These are phyloP conservation scores for Scutellaria galericulata DNA, from an alignment of 257 asterid species.

Conservation along the genomic window DNA sequence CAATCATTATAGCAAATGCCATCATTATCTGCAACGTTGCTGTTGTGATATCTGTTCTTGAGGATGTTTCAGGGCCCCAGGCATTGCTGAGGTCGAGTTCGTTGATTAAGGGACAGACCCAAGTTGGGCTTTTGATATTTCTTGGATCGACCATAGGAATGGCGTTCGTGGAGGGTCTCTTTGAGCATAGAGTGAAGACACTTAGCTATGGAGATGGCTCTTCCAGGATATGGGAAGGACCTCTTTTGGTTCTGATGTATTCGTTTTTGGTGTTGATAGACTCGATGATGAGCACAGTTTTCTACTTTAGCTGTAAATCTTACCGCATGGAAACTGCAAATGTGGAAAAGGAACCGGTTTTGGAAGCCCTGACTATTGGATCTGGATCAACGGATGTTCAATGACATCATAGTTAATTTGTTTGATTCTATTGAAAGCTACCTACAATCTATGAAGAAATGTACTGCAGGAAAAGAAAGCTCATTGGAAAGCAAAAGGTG, in stretches of 20 bases:
- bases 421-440: not conserved
- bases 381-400: constrained; percentile 47
- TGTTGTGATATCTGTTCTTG: constrained; percentile 82
- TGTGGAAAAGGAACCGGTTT: constrained; percentile 58
- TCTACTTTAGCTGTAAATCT: constrained; percentile 95
- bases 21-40: constrained; percentile 78
- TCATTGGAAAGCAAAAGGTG: constrained; percentile 6
- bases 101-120: constrained; percentile 80
- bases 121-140: constrained; percentile 87
- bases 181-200: constrained; percentile 91
- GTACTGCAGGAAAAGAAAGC: constrained; percentile 13
- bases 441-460: not conserved
- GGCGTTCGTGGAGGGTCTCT: constrained; percentile 90
- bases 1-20: constrained; percentile 74
- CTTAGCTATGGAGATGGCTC: constrained; percentile 92
- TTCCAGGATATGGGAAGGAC: constrained; percentile 96
- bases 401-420: constrained; percentile 35
- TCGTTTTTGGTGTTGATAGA: constrained; percentile 81
- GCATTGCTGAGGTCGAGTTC: constrained; percentile 85
- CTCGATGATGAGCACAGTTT: constrained; percentile 87
- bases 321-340: constrained; percentile 68
- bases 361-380: constrained; percentile 59
- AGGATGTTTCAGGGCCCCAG: constrained; percentile 81
- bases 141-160: constrained; percentile 87
- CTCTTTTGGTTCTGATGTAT: constrained; percentile 82